These are phyloP conservation scores for Fusarium cicatricum DNA, from an alignment of 2,329 filamentous ascomycete genomes.

Conservation along the genomic window DNA sequence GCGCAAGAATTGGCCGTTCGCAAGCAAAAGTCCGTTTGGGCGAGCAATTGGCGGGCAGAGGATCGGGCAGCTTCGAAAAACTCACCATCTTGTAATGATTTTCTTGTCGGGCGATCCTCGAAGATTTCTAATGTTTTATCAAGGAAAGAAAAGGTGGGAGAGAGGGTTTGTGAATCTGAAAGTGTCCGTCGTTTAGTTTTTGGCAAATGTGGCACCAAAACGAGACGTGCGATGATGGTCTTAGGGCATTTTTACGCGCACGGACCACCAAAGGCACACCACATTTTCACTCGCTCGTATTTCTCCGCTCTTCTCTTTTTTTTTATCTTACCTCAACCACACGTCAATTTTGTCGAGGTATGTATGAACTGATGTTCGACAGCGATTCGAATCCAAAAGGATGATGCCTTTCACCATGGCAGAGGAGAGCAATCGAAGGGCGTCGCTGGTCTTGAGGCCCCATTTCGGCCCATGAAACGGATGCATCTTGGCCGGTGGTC, in stretches of 20 bases:
- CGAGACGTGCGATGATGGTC: conserved; percentile 45
- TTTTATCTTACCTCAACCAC: conserved; percentile 36
- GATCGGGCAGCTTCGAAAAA: conserved; percentile 29
- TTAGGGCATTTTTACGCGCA: conserved; percentile 57
- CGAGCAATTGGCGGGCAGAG: conserved; percentile 30
- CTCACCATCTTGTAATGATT: conserved; percentile 68
- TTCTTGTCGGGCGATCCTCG: conserved; percentile 73
- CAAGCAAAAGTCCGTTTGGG: background rate
- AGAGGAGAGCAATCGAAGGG: conserved; percentile 68
- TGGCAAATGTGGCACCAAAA: conserved; percentile 51
- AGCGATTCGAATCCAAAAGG: conserved; percentile 49
- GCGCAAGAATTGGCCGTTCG: conserved; percentile 15
- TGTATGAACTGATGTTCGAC: conserved; percentile 46
- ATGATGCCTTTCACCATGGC: conserved; percentile 61
- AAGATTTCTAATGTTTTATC: conserved; percentile 62
- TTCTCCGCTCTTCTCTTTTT: conserved; percentile 34
- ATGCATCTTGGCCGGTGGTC: conserved; percentile 19
- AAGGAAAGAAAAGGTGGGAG: conserved; percentile 40
- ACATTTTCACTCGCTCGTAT: conserved; percentile 24
- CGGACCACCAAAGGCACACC: conserved; percentile 54
- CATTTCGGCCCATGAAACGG: conserved; percentile 23
- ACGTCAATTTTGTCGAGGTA: conserved; percentile 53
- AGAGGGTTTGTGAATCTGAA: conserved; percentile 43
- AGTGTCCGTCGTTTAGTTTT: conserved; percentile 43
- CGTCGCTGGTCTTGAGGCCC: conserved; percentile 38